Evolutionary conservation across 2,329 filamentous ascomycete species (phyloP), one percentile per base, ranked within the genome.

Genomic region (Penicillium hordei): DNA sequence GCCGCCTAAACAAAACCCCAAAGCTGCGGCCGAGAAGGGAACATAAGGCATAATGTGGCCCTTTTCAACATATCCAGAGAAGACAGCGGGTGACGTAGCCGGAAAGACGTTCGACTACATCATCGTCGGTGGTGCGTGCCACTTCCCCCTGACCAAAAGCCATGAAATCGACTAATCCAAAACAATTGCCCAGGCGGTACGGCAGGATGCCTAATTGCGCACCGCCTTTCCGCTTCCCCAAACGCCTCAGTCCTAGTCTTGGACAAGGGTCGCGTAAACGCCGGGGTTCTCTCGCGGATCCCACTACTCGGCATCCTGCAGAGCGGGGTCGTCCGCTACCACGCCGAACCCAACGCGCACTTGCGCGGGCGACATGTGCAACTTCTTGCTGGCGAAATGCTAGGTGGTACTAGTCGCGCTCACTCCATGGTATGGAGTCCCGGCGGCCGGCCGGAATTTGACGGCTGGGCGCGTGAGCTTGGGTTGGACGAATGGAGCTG

Each of bases 391-490:
- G 49, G 49, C 17, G 49, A 52, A 44, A 44, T 52, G 49, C 39
- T 52, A 2, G 49, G 49, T 15, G 49, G 49, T 8, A 52, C 29
- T 2, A 52, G 49, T 33, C 49, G 49, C 27, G 40, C 23, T 19
- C 49, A 52, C 15, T 52, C 49, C 15, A 52, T 52, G 49, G 29
- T 44, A 21, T 52, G 49, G 49, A 52, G 49, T 19, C 49, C 49
- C 6, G 49, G 49, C 6, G 39, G 49, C 17, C 39, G 21, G 4
- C 27, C 49, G 2, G 49, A 52, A 33, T 52, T 52, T 21, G 49
- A 52, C 38, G 49, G 49, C 29, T 52, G 49, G 49, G 49, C 49
- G 12, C 19, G 39, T n/a, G 49, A 52, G 17, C 49, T 52, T 21
- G 49, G 39, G 12, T 9, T 52, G 10, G 49, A 52, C 1, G 19